Evolutionary conservation across 1,284 basidiomycete species (phyloP).

Genomic region (Papiliotrema laurentii): DNA sequence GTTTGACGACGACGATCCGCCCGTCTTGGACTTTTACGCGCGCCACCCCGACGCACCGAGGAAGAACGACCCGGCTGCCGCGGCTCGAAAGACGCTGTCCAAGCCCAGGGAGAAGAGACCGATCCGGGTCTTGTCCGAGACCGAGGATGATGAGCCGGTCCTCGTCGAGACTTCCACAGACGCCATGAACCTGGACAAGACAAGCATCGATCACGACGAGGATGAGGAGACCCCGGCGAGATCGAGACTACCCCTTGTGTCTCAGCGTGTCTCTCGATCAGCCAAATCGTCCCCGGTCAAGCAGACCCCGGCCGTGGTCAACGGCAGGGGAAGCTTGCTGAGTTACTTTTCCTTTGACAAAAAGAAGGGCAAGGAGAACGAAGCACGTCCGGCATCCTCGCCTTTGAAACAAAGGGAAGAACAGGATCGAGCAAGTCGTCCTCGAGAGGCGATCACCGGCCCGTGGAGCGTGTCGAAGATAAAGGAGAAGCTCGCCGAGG

Average conservation of each 20-base stretch:
- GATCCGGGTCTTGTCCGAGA: not conserved
- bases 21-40: constrained; percentile 30
- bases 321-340: not conserved
- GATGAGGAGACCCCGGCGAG: no score
- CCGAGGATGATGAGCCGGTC: not conserved
- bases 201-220: no score
- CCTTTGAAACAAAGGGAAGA: no score
- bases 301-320: not conserved
- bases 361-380: constrained; percentile 10
- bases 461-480: no score
- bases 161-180: not conserved
- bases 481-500: constrained; percentile 3
- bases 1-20: constrained; percentile 45
- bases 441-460: no score
- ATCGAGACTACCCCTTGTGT: no score
- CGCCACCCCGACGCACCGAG: constrained; percentile 15
- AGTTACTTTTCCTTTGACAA: not conserved
- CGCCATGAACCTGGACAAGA: no score
- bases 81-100: not conserved
- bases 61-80: not conserved
- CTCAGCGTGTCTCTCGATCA: no score
- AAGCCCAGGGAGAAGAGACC: not conserved
- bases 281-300: not conserved
- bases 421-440: no score
- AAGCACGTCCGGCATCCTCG: no score